Evolutionary conservation across 768 basidiomycete species (phyloP), one percentile per base, ranked within the genome.

Genomic region (Mrakia blollopis): DNA sequence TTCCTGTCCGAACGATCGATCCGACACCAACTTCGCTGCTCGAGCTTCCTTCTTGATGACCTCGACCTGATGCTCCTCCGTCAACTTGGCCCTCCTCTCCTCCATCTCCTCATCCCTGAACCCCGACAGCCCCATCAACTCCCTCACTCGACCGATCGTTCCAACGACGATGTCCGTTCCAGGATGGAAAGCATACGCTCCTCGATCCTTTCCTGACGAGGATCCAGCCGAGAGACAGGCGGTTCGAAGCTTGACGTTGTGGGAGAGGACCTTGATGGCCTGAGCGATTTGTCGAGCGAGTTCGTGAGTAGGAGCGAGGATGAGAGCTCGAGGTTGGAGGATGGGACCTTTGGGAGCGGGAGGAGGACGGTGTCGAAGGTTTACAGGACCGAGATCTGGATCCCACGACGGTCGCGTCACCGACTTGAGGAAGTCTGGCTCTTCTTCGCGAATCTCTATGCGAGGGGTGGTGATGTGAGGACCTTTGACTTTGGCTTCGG

Each of bases 231-330:
- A 91, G 13, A 88, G 86, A 77, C 91, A 93, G 52, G 88, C 70
- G 0, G 92, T 88, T n/a, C 91, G 89, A 18, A 95, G 86, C 82
- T 92, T 93, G 80, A 89, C 86, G 23, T 88, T 83, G 83, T 94
- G 93, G 35, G 90, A 84, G 1, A 96, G 85, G 3, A 86, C 84
- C 80, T 95, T 95, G 2, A 92, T 90, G 76, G 90, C 91, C 0
- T 83, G 82, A 0, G 92, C 87, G 0, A 94, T 86, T 81, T 95
- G 94, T 4, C 94, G 88, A 3, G 91, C 87, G 23, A 97, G 88
- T 82, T 96, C 94, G 81, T 96, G 94, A 0, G 94, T 95, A 0
- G 93, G 93, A 1, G 92, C 91, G 23, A 96, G 87, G 65, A 97
- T 85, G 65, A 97, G 84, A 0, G 90, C 92, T 2, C 92, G 89